Conservation (phyloP, 192 early-diverging fungal genomes). For the Phlyctochytrium bullatum region DNA sequence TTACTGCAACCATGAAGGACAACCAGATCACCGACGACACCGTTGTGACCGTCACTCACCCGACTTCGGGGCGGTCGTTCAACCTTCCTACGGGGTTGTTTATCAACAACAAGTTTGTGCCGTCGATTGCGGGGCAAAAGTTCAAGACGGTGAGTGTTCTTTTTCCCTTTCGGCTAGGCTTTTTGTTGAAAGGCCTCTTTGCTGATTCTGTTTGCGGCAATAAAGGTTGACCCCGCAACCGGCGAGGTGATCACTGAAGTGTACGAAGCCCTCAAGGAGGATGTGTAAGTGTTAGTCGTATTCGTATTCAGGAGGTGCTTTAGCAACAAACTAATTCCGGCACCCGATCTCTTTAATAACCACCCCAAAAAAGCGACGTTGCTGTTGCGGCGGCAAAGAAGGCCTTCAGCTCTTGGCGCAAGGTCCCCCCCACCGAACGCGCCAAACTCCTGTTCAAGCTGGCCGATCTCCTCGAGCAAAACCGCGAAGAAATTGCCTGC, state of each 20-base stretch:
- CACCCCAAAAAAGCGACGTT: no score
- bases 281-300: constrained; percentile 28
- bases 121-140: constrained; percentile 34
- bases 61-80: no score
- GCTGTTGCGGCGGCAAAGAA: constrained; percentile 41
- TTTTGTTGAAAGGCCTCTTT: no score
- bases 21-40: background rate
- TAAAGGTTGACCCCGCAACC: constrained; percentile 35
- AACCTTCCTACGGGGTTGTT: no score
- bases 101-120: constrained; percentile 50
- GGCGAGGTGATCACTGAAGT: constrained; percentile 33
- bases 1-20: no score
- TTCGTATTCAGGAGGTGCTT: no score
- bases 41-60: background rate
- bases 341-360: no score
- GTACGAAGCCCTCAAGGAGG: constrained; percentile 33
- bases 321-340: no score
- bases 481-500: constrained; percentile 31
- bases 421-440: constrained; percentile 14
- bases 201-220: no score
- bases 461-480: constrained; percentile 40
- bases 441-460: constrained; percentile 28
- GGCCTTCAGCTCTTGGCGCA: constrained; percentile 41
- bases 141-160: constrained; percentile 36
- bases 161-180: no score